Base-by-base conservation (phyloP, 139 green algal species). In the Chlorokybus atmophyticus region DNA sequence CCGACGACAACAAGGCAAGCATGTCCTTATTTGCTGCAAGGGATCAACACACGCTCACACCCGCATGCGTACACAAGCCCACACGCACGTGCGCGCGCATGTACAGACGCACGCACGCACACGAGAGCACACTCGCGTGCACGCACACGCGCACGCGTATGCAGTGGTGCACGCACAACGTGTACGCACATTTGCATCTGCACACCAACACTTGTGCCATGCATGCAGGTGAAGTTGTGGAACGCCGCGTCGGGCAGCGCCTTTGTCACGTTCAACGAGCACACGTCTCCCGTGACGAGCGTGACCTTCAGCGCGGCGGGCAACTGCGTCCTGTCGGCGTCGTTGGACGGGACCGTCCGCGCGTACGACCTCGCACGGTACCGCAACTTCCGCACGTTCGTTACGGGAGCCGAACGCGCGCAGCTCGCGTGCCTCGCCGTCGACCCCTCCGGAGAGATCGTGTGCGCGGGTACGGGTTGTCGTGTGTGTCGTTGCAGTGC, bases 301-400 rank as follows among this genome's bases (percentile, higher is more conserved):
- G 62, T 95, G 24, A 57, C 65, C 3, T 95, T 92, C 73, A 40
- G 83, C 42, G 79, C 82, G n/a, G 67, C 40, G 24, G 76, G 77
- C 35, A 52, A 81, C 48, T 82, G 71, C 1, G 66, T 94, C 24
- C 32, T 86, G 35, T 77, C 56, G 29, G 68, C 81, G 21, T 80
- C 64, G 1, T 48, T 80, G 53, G 90, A 97, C 61, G 90, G 90
- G 41, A 97, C 88, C 23, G 87, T 97, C 47, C 78, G 88, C 1
- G 87, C 87, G 0, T 95, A 77, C 40, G 90, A 97, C 75, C 75
- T 98, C 35, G 61, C 95, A 28, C 50, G 75, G 56, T 85, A 88
- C 61, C 82, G 91, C 57, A 93, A 90, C 80, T 98, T 98, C 79
- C 75, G 92, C 52, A 96, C 86, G 0, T 74, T 98, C 26, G n/a